Percentiles rank a stretch among this genome's conserved stretches.
phyloP scores from a whole-genome alignment of 768 basidiomycete species.

The Serendipita vermifera region DNA sequence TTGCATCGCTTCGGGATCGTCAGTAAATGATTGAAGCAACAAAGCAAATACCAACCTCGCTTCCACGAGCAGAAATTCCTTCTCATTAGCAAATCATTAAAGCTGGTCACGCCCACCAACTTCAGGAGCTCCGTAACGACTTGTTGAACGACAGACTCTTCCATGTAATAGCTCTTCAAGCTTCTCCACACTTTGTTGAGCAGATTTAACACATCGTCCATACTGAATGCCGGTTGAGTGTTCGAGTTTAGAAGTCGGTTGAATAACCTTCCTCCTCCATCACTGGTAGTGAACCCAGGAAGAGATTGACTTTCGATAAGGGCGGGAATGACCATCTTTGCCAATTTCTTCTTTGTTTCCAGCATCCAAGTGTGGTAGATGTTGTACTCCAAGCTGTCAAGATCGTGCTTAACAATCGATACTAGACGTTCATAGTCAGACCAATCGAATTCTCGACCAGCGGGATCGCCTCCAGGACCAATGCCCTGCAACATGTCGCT shows the following conservation, averaged over 20 bases:
- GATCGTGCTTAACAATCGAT: slow-evolving; percentile 95
- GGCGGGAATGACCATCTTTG: slow-evolving; percentile 99
- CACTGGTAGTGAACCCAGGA: slow-evolving; percentile 93
- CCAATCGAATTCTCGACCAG: slow-evolving; percentile 91
- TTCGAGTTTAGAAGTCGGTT: slow-evolving; percentile 82
- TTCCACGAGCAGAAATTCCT: slow-evolving; percentile 99
- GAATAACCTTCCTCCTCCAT: slow-evolving; percentile 86
- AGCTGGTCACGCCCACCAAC: slow-evolving; percentile 90
- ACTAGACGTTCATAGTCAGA: slow-evolving; percentile 92
- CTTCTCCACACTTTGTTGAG: slow-evolving; percentile 98
- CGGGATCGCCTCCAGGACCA: slow-evolving; percentile 87
- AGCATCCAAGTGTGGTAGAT: slow-evolving; percentile 99
- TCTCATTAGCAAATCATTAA: slow-evolving; percentile 97
- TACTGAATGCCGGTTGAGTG: slow-evolving; percentile 79
- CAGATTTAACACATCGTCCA: slow-evolving; percentile 96
- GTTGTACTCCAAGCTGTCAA: slow-evolving; percentile 97
- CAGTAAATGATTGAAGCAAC: background rate
- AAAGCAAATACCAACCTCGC: slow-evolving; percentile 45
- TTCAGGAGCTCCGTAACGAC: slow-evolving; percentile 90
- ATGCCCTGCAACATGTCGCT: slow-evolving; percentile 97
- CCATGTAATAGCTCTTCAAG: slow-evolving; percentile 96
- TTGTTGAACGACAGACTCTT: slow-evolving; percentile 92
- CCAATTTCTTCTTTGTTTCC: slow-evolving; percentile 89
- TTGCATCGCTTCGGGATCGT: slow-evolving; percentile 75
- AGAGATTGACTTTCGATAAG: slow-evolving; percentile 94